A percentile compares a stretch with the other conserved stretches of the same genome.
Conservation (phyloP, 805 yeast species). For the Sporopachydermia quercuum region DNA sequence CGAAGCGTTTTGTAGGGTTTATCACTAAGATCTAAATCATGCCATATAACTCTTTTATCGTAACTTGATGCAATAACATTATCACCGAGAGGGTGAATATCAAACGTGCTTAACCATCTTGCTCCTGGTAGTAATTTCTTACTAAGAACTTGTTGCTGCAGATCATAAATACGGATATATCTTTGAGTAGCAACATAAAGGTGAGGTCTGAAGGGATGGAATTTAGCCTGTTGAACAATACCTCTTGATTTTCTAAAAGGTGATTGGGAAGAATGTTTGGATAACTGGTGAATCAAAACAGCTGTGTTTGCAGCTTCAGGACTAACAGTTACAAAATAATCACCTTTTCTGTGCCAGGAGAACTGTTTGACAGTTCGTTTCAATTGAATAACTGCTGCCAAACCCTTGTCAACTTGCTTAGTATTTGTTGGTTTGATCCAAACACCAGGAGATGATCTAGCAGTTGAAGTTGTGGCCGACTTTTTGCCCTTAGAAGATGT, state of each 20-base stretch:
- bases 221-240: conserved; percentile 86
- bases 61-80: conserved; percentile 83
- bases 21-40: conserved; percentile 74
- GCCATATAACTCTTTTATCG: conserved; percentile 95
- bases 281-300: conserved; percentile 85
- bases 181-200: conserved; percentile 90
- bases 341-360: conserved; percentile 96
- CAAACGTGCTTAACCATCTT: conserved; percentile 82
- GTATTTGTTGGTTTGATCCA: conserved; percentile 70
- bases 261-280: conserved; percentile 88
- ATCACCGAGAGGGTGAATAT: conserved; percentile 89
- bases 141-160: conserved; percentile 68
- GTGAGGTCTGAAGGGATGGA: conserved; percentile 94
- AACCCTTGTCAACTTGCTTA: conserved; percentile 45
- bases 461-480: no score
- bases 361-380: conserved; percentile 56
- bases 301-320: conserved; percentile 83
- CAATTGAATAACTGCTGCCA: conserved; percentile 57
- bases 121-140: conserved; percentile 92
- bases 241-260: conserved; percentile 92
- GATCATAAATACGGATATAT: conserved; percentile 78
- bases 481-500: conserved; percentile 17
- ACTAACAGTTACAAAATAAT: conserved; percentile 91
- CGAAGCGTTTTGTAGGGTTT: conserved; percentile 93
- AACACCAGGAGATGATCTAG: conserved; percentile 48